Evolutionary conservation across 2,329 filamentous ascomycete species (phyloP).

Genomic region (Cyphellophora europaea): DNA sequence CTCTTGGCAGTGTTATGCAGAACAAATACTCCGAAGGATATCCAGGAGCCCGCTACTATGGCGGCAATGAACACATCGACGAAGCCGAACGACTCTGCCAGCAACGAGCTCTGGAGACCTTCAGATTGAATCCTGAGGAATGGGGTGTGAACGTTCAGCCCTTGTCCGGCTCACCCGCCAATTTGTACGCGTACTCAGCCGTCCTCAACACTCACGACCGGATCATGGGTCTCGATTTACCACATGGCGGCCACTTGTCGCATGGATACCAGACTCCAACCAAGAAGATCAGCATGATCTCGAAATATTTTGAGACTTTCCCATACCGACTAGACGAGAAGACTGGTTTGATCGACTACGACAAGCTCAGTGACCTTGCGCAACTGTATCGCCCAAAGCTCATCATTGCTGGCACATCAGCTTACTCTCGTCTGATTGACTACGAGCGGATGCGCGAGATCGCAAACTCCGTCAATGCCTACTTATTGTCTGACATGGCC

Average conservation of each 20-base stretch:
- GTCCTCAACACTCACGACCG: slow-evolving; percentile 87
- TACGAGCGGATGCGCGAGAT: slow-evolving; percentile 88
- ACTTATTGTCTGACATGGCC: slow-evolving; percentile 91
- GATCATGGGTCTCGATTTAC: slow-evolving; percentile 92
- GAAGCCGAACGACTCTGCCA: slow-evolving; percentile 93
- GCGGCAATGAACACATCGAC: slow-evolving; percentile 98
- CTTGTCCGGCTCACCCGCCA: slow-evolving; percentile 85
- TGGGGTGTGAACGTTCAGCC: slow-evolving; percentile 99
- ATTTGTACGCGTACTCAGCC: slow-evolving; percentile 96
- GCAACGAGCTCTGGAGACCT: slow-evolving; percentile 81
- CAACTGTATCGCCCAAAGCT: slow-evolving; percentile 89
- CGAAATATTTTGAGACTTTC: slow-evolving; percentile 97
- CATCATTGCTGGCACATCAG: slow-evolving; percentile 87
- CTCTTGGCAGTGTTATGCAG: slow-evolving; percentile 86
- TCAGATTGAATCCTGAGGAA: slow-evolving; percentile 74
- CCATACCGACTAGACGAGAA: slow-evolving; percentile 86
- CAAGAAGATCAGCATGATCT: slow-evolving; percentile 94
- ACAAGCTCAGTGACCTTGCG: slow-evolving; percentile 78
- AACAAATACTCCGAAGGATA: slow-evolving; percentile 99
- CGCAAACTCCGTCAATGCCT: slow-evolving; percentile 82
- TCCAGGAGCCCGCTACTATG: slow-evolving; percentile 96
- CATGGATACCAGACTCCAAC: slow-evolving; percentile 95
- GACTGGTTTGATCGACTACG: slow-evolving; percentile 92
- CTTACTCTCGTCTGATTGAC: slow-evolving; percentile 92
- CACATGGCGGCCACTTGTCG: slow-evolving; percentile 89